A percentile compares a stretch with the other conserved stretches of the same genome.
Evolutionary conservation across 208 protist genomes (phyloP).

Genomic region (Acanthamoeba divionensis): DNA sequence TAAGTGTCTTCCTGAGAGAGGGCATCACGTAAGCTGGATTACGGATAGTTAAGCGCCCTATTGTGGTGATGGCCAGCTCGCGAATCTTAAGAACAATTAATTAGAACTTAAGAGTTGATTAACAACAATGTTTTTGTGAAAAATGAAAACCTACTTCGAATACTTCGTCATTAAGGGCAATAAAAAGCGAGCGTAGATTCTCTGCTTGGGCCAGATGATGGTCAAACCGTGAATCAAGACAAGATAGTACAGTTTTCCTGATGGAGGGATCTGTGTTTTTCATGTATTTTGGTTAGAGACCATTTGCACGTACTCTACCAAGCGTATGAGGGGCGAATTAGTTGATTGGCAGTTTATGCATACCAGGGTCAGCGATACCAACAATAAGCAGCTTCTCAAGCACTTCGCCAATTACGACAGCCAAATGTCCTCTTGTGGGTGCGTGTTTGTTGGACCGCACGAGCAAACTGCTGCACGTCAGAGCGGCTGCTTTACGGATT

Average conservation of each 20-base stretch:
- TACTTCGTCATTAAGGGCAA: conserved; percentile 89
- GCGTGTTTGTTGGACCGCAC: conserved; percentile 2
- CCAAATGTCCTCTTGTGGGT: conserved; percentile 57
- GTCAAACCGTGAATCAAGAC: conserved; percentile 82
- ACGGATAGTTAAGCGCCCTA: conserved; percentile 82
- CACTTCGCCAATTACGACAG: conserved; percentile 73
- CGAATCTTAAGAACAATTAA: too few species aligned
- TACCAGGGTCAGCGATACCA: conserved; percentile 82
- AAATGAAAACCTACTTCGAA: conserved; percentile 68
- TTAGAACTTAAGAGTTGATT: neutral
- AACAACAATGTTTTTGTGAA: neutral
- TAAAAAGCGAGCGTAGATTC: conserved; percentile 84
- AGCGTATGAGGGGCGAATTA: too few species aligned
- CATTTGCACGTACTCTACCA: too few species aligned
- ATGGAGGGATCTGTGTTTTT: conserved; percentile 75
- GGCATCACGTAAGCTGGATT: conserved; percentile 90
- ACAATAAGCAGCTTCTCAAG: conserved; percentile 81
- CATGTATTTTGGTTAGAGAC: too few species aligned
- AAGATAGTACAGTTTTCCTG: conserved; percentile 75
- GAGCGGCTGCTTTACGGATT: conserved; percentile 72
- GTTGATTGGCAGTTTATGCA: too few species aligned
- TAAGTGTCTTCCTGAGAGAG: conserved; percentile 83
- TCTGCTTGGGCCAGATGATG: conserved; percentile 83
- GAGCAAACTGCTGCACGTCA: conserved; percentile 72
- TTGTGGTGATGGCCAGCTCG: conserved; percentile 82